Conservation (phyloP, 129 eudicot species). For the Tanacetum coccineum region DNA sequence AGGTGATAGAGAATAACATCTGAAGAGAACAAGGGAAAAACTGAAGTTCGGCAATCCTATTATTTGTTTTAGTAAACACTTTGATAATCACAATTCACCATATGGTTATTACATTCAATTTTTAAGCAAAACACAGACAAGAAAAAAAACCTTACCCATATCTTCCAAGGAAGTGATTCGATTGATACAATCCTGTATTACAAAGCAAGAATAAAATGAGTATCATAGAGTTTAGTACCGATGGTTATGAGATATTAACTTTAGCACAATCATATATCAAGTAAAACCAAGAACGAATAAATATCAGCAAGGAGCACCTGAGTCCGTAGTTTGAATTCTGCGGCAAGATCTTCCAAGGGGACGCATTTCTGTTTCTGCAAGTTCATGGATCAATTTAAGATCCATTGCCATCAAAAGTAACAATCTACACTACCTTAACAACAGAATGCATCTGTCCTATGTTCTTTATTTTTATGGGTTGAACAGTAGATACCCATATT, state of each 20-base stretch:
- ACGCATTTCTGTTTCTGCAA: slow-evolving; percentile 92
- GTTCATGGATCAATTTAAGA: slow-evolving; percentile 5
- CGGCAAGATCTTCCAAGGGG: slow-evolving; percentile 98
- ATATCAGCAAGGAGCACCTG: slow-evolving; percentile 48
- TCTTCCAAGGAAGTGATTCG: slow-evolving; percentile 77
- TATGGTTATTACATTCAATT: background rate
- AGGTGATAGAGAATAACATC: background rate
- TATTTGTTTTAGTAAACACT: background rate
- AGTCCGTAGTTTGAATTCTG: slow-evolving; percentile 90
- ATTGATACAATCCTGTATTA: slow-evolving; percentile 81
- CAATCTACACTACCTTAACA: background rate
- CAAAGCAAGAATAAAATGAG: background rate
- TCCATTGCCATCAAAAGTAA: slow-evolving; percentile 1
- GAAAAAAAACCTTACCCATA: slow-evolving; percentile 56
- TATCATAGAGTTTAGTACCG: slow-evolving; percentile 3
- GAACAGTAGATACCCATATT: background rate
- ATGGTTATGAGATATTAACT: background rate
- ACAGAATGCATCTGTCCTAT: background rate
- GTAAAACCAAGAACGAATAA: background rate
- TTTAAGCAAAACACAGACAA: background rate
- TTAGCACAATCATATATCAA: background rate
- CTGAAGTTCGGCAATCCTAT: background rate
- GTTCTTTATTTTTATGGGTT: background rate
- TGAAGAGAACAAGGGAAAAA: background rate
- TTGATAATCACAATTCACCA: background rate